Base-by-base conservation (phyloP, 2,329 filamentous ascomycete species). In the Rhynchosporium secalis region DNA sequence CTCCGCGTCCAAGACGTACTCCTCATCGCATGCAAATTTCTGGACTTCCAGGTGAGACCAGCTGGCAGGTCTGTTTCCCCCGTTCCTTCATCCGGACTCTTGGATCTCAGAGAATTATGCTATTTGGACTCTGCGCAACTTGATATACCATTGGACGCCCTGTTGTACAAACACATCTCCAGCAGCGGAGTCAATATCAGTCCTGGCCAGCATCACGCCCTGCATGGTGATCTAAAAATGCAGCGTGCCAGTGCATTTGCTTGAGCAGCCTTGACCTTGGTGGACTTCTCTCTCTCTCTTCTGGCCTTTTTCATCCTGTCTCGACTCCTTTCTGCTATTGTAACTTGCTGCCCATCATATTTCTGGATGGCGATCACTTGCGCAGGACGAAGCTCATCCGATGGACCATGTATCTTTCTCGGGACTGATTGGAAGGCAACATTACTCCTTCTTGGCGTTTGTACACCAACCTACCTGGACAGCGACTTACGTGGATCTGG, bases 11-110 rank as follows among this genome's bases (percentile, higher is more conserved):
- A 69, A 90, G 95, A 75, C 92, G 95, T 77, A 99, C 95, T 71
- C 88, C 92, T 71, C 92, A 93, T 79, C 90, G 95, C 77, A 98
- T 99, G 95, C 89, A 94, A 78, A 96, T 99, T 75, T 90, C 91
- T 82, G 94, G 93, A 82, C 91, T 99, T 79, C 93, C 94, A 77
- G 88, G 86, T 81, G 94, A 98, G 84, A 99, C 95, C 84, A 97
- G 93, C 87, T 99, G 95, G 95, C 95, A 99, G 95, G 95, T 99
- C 89, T 95, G 95, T 90, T 81, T 77, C 81, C 81, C 85, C 81
- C 80, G 79, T 84, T 83, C 76, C 73, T 83, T 81, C 76, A 77
- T 72, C 73, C 74, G 74, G 74, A 74, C 71, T 76, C 71, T 75
- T 73, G 73, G 72, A 74, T 72, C 67, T 73, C 63, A 71, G 61